A percentile compares a stretch with the other conserved stretches of the same genome.
These are phyloP conservation scores for Eimeria sp. DNA, from an alignment of 169 alveolate species.

Conservation along the genomic window DNA sequence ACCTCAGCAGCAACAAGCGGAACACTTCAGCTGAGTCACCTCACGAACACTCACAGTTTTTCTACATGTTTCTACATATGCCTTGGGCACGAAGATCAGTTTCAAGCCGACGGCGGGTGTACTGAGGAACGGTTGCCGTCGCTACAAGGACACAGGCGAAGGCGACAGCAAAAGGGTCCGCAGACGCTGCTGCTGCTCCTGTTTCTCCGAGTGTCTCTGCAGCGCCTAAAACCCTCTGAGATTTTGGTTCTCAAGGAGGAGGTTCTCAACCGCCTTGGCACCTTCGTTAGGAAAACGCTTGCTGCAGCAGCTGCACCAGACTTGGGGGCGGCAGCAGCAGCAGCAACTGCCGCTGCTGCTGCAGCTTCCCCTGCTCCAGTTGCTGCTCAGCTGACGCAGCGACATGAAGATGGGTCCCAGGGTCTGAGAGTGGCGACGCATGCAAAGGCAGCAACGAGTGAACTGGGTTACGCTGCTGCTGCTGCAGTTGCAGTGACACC, in stretches of 20 bases:
- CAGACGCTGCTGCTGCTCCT: neutral
- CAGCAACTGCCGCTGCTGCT: conserved; percentile 21
- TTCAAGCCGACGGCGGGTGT: neutral
- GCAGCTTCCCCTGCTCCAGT: neutral
- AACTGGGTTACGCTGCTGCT: neutral
- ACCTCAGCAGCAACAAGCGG: neutral
- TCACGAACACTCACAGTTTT: too few species aligned
- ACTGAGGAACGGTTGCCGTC: neutral
- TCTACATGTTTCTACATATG: neutral
- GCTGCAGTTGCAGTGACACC: conserved; percentile 52
- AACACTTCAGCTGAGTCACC: too few species aligned
- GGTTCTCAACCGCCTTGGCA: conserved; percentile 35
- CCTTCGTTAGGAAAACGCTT: conserved; percentile 6
- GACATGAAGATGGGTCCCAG: neutral
- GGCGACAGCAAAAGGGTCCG: neutral
- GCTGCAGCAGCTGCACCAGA: conserved; percentile 31
- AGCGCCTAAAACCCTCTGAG: conserved; percentile 79
- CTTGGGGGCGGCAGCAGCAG: neutral
- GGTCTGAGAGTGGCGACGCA: neutral
- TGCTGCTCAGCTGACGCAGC: neutral
- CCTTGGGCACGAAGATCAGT: neutral
- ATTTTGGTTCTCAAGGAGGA: conserved; percentile 69
- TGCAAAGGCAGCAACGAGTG: neutral
- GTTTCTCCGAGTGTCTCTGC: neutral
- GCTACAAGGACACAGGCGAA: neutral